Conservation (phyloP, 2,329 filamentous ascomycete species). For the Fusarium pseudoanthophilum region DNA sequence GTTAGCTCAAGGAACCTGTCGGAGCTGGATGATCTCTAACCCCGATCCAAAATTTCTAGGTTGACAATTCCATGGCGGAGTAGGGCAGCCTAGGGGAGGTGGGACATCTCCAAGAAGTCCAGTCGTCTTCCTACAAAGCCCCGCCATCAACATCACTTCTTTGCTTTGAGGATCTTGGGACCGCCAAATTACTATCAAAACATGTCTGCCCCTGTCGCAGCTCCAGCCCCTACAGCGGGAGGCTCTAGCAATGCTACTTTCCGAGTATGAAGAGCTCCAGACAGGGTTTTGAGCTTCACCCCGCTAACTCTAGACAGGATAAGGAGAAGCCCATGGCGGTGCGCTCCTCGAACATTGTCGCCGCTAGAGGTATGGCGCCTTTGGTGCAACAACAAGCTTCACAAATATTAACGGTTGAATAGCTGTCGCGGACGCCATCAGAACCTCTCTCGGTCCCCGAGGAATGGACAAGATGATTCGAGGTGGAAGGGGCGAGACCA, state of each 20-base stretch:
- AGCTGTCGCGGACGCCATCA: slow-evolving; percentile 97
- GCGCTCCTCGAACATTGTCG: slow-evolving; percentile 94
- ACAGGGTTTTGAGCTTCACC: slow-evolving; percentile 51
- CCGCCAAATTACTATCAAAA: slow-evolving; percentile 47
- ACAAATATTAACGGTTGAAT: slow-evolving; percentile 31
- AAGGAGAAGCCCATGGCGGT: slow-evolving; percentile 99
- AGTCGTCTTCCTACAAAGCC: slow-evolving; percentile 48
- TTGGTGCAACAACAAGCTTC: not conserved
- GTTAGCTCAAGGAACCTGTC: slow-evolving; percentile 42
- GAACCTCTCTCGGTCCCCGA: slow-evolving; percentile 93
- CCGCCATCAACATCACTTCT: slow-evolving; percentile 46
- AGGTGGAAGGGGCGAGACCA: slow-evolving; percentile 94
- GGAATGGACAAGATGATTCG: slow-evolving; percentile 99
- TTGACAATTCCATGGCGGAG: slow-evolving; percentile 48
- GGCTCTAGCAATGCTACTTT: slow-evolving; percentile 65
- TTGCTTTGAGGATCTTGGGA: slow-evolving; percentile 41
- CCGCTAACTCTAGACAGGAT: slow-evolving; percentile 62
- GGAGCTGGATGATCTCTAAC: slow-evolving; percentile 54
- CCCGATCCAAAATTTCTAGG: slow-evolving; percentile 56
- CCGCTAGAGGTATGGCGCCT: slow-evolving; percentile 80
- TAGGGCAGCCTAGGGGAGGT: slow-evolving; percentile 52
- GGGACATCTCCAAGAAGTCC: slow-evolving; percentile 52
- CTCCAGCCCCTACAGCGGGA: slow-evolving; percentile 47
- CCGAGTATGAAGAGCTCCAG: slow-evolving; percentile 58
- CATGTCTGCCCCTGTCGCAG: slow-evolving; percentile 56